Conservation (phyloP, 371 early-diverging fungal species). For the Mortierella sp. region DNA sequence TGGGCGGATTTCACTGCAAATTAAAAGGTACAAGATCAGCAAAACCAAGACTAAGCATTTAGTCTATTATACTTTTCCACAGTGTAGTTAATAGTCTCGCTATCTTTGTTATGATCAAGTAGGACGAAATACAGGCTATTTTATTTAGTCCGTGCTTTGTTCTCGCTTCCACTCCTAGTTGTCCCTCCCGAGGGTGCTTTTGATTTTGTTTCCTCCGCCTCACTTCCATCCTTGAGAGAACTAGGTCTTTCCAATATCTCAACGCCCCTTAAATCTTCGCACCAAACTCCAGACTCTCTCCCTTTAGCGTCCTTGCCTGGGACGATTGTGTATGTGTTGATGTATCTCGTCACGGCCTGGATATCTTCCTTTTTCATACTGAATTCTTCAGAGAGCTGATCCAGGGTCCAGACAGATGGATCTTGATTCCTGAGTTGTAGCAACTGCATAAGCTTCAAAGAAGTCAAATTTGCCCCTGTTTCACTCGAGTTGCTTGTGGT, state of each 20-base stretch:
- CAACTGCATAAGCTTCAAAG: conserved; percentile 45
- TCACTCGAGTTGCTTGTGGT: background rate
- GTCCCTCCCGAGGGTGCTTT: background rate
- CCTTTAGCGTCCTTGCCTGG: conserved; percentile 56
- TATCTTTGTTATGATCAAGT: no score
- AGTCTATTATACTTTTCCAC: no score
- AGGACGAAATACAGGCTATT: background rate
- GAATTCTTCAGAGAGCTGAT: conserved; percentile 28
- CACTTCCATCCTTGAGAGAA: conserved; percentile 26
- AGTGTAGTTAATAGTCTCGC: no score
- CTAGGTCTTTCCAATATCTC: conserved; percentile 40
- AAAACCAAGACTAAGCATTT: no score
- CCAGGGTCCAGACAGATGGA: conserved; percentile 47
- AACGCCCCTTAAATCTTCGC: conserved; percentile 50
- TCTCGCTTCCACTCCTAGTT: background rate
- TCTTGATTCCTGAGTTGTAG: conserved; percentile 46
- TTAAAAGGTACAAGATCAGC: no score
- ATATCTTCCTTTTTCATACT: conserved; percentile 31
- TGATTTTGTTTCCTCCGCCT: conserved; percentile 3
- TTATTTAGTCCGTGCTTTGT: background rate
- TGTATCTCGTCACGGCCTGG: conserved; percentile 30
- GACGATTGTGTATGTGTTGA: conserved; percentile 51
- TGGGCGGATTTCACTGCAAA: no score
- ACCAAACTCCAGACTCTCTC: conserved; percentile 53
- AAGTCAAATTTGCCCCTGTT: conserved; percentile 21